phyloP scores from a whole-genome alignment of 148 eudicot genomes.

The Amaranthus cruentus region DNA sequence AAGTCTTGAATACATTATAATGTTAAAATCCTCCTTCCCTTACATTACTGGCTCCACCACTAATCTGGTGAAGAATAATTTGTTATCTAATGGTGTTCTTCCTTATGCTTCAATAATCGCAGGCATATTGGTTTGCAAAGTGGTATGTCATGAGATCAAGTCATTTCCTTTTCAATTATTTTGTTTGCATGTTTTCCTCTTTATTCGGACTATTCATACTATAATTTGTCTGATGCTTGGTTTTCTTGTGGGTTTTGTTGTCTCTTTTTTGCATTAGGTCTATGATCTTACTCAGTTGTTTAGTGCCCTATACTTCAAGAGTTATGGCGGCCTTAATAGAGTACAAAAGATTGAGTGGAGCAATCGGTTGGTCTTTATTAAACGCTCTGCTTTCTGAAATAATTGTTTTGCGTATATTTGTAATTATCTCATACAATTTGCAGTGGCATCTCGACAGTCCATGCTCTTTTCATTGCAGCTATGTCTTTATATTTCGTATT shows the following conservation, averaged over 20 bases:
- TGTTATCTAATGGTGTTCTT: conserved; percentile 73
- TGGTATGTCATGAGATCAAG: conserved; percentile 43
- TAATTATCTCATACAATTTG: conserved; percentile 22
- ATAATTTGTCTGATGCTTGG: neutral
- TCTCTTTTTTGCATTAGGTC: conserved; percentile 39
- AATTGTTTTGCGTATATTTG: neutral
- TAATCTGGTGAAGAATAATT: conserved; percentile 58
- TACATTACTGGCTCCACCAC: too few relatives aligned
- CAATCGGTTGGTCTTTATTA: conserved; percentile 54
- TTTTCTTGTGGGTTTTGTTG: conserved; percentile 11
- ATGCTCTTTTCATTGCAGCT: conserved; percentile 77
- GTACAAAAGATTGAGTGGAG: conserved; percentile 85
- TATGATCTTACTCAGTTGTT: conserved; percentile 71
- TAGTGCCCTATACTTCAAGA: conserved; percentile 69
- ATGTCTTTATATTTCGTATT: conserved; percentile 86
- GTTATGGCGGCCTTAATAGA: conserved; percentile 67
- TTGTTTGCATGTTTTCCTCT: too few relatives aligned
- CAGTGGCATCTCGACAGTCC: conserved; percentile 82
- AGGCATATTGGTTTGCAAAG: conserved; percentile 69
- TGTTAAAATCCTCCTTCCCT: too few relatives aligned
- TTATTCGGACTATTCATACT: neutral
- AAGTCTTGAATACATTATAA: too few relatives aligned
- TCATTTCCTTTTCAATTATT: too few relatives aligned
- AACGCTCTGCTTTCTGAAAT: neutral
- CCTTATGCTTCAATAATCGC: conserved; percentile 80